A percentile compares a stretch with the other conserved stretches of the same genome.
These are phyloP conservation scores for Dentipellis fragilis DNA, from an alignment of 768 basidiomycete genomes.

Conservation along the genomic window DNA sequence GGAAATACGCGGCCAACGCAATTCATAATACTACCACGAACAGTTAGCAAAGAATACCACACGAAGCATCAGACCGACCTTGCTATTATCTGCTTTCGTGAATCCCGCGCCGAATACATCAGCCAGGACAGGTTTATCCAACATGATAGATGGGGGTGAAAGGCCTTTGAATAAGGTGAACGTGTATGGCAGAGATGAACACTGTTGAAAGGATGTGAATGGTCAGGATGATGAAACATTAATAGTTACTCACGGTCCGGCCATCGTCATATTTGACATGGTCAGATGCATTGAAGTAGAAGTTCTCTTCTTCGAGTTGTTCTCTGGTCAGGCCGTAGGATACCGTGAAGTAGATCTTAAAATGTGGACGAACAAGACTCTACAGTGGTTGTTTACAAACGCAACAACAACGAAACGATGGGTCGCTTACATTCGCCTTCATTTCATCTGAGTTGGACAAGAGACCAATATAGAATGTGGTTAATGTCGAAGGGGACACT, in stretches of 20 bases:
- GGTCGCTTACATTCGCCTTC: too few species aligned
- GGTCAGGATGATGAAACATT: not conserved
- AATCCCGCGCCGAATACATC: constrained; percentile 82
- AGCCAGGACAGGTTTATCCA: constrained; percentile 52
- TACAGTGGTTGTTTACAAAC: not conserved
- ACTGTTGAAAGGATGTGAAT: constrained; percentile 9
- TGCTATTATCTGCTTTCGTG: constrained; percentile 49
- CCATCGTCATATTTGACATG: constrained; percentile 21
- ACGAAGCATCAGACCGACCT: constrained; percentile 29
- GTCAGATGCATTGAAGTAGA: constrained; percentile 42
- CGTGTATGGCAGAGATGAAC: constrained; percentile 38
- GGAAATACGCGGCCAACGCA: constrained; percentile 73
- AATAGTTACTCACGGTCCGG: constrained; percentile 14
- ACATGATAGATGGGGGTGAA: constrained; percentile 41
- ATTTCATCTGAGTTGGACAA: too few species aligned
- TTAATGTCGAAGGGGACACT: constrained; percentile 67
- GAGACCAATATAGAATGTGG: constrained; percentile 74
- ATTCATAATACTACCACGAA: constrained; percentile 58
- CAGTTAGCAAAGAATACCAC: not conserved
- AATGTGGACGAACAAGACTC: constrained; percentile 34
- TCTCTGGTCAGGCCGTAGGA: constrained; percentile 66
- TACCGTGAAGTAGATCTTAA: constrained; percentile 64
- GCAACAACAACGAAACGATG: too few species aligned
- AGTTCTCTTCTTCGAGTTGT: constrained; percentile 66
- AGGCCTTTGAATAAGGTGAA: constrained; percentile 41